Evolutionary conservation across 768 basidiomycete species (phyloP), one percentile per base, ranked within the genome.

Genomic region (Lactarius sanguifluus): DNA sequence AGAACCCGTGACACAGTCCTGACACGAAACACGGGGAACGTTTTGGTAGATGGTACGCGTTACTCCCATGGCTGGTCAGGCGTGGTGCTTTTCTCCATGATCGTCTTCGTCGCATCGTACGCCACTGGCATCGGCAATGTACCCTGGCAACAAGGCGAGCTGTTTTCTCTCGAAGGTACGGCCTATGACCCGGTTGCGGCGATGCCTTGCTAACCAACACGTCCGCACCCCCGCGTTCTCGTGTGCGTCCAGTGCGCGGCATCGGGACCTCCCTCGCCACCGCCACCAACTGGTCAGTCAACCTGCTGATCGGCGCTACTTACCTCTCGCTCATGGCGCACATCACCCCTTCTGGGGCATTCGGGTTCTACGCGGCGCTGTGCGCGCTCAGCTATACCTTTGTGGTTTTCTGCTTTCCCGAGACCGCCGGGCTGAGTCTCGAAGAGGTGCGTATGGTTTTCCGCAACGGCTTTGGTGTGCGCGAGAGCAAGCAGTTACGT

Each of bases 91-190:
- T 67, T 88, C 6, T 83, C 88, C n/a, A 93, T 94, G 89, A 85
- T 94, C 69, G 73, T 90, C 70, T 94, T 89, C 76, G 91, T 92
- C 25, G 89, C 89, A 1, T 88, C 88, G 12, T 94, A 94, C 72
- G 92, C 90, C 0, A 88, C 84, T 2, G 88, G 91, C 5, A 77
- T 92, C 18, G 91, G 91, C 0, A 90, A 91, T 71, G 86, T 92
- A 2, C 92, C 92, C 0, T 93, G 92, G 92, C 90, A 92, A 72
- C 92, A 92, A 75, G 91, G 90, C 54, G 92, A 93, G 73, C 81
- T 94, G 13, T 94, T 94, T 77, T 80, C 82, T 25, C 82, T 93
- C 45, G 89, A 92, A 80, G 86, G 86, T 85, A 45, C 34, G 76
- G 73, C 16, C n/a, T 47, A 34, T 34, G 32, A 43, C 52, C 50